These are phyloP conservation scores for Macrolepiota albuminosa DNA, from an alignment of 768 basidiomycete species.

Conservation along the genomic window DNA sequence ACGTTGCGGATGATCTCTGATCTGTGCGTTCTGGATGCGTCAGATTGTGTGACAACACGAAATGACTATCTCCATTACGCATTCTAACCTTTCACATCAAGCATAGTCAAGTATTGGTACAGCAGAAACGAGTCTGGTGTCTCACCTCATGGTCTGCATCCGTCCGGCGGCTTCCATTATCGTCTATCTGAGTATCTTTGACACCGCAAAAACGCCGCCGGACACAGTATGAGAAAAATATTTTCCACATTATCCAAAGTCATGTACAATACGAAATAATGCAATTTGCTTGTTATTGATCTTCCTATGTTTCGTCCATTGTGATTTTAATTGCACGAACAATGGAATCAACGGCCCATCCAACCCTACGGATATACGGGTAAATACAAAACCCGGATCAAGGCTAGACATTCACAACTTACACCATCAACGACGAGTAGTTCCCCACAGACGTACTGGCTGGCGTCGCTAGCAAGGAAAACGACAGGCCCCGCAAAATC, in stretches of 20 bases:
- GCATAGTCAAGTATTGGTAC: not conserved
- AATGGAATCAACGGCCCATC: constrained; percentile 47
- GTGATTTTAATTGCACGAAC: not conserved
- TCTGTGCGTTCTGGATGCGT: constrained; percentile 3
- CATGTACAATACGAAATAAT: not conserved
- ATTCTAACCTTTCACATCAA: not conserved
- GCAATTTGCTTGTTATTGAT: not conserved
- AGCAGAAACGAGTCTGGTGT: too few relatives aligned
- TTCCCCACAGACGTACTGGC: constrained; percentile 72
- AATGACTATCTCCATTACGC: not conserved
- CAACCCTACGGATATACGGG: constrained; percentile 40
- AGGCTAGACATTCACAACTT: constrained; percentile 19
- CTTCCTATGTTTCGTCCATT: not conserved
- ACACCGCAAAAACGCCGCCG: too few relatives aligned
- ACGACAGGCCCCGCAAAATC: constrained; percentile 75
- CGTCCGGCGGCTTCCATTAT: not conserved
- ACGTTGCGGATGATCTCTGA: not conserved
- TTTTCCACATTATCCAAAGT: too few relatives aligned
- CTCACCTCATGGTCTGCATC: not conserved
- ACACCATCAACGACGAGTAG: constrained; percentile 68
- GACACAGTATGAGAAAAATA: not conserved
- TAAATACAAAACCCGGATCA: constrained; percentile 14
- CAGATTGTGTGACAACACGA: not conserved
- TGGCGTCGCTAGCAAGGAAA: constrained; percentile 64
- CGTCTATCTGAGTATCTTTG: not conserved